Conservation (phyloP, 371 early-diverging fungal species). For the Mucor lusitanicus region DNA sequence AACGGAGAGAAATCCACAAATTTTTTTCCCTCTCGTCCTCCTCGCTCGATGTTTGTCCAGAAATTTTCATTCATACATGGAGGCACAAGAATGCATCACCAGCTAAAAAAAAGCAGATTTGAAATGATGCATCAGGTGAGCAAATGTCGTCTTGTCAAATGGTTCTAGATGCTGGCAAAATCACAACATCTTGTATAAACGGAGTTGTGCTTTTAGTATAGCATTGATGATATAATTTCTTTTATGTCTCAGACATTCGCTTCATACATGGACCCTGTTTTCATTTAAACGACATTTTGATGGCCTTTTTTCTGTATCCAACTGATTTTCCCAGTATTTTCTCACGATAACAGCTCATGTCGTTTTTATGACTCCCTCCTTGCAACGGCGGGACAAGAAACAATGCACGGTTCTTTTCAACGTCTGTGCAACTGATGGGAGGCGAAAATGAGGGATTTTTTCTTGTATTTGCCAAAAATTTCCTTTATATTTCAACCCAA, state of each 20-base stretch:
- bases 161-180: neutral
- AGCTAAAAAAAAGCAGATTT: neutral
- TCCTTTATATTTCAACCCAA: neutral
- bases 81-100: neutral
- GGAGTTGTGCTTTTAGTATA: neutral
- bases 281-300: neutral
- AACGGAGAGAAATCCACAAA: constrained; percentile 2
- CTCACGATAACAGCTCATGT: neutral
- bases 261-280: neutral
- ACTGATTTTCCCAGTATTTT: neutral
- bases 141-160: neutral
- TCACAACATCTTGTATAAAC: neutral
- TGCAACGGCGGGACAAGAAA: neutral
- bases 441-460: neutral
- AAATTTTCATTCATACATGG: neutral
- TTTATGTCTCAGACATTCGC: neutral
- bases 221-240: neutral
- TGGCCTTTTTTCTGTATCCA: neutral
- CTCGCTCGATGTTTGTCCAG: too few species aligned
- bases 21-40: neutral
- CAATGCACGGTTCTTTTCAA: constrained; percentile 1
- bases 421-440: neutral
- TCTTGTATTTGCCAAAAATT: neutral
- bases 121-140: neutral
- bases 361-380: neutral